Percentiles rank a stretch among this genome's conserved stretches.
Conservation (phyloP, 148 eudicot genomes). For the Amaranthus palmeri region DNA sequence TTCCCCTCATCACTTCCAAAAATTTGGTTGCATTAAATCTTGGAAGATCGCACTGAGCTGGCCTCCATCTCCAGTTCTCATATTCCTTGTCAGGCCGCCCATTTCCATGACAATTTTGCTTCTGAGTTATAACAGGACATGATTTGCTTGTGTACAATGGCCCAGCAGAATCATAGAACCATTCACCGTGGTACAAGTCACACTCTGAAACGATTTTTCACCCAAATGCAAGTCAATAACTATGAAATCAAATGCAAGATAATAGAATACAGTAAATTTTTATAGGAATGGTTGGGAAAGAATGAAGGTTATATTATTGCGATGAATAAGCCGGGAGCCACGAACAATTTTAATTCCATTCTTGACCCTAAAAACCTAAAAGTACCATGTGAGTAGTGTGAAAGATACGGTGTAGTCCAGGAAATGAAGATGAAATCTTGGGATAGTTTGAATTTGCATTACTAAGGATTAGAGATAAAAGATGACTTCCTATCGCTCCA, state of each 20-base stretch:
- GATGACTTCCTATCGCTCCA: too few relatives aligned
- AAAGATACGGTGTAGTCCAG: too few relatives aligned
- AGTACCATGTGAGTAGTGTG: too few relatives aligned
- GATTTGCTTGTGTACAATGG: constrained; percentile 73
- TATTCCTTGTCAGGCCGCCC: constrained; percentile 98
- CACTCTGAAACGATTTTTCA: constrained; percentile 44
- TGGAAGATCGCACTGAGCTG: constrained; percentile 76
- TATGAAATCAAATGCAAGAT: not conserved
- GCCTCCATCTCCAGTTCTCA: constrained; percentile 93
- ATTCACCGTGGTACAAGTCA: constrained; percentile 83
- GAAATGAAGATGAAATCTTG: too few relatives aligned
- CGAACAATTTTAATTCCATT: too few relatives aligned
- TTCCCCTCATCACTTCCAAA: constrained; percentile 78
- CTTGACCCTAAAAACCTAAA: too few relatives aligned
- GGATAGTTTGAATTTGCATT: too few relatives aligned
- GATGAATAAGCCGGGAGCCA: too few relatives aligned
- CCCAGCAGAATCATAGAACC: constrained; percentile 72
- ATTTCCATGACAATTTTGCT: constrained; percentile 95
- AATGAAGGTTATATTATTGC: too few relatives aligned
- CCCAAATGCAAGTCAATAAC: constrained; percentile 8
- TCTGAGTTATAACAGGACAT: constrained; percentile 78
- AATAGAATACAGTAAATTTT: too few relatives aligned
- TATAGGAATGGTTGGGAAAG: too few relatives aligned
- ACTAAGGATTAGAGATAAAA: too few relatives aligned
- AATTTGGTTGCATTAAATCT: constrained; percentile 66